Evolutionary conservation across 73 alveolate genomes (phyloP).

Genomic region (Loxodes magnus): DNA sequence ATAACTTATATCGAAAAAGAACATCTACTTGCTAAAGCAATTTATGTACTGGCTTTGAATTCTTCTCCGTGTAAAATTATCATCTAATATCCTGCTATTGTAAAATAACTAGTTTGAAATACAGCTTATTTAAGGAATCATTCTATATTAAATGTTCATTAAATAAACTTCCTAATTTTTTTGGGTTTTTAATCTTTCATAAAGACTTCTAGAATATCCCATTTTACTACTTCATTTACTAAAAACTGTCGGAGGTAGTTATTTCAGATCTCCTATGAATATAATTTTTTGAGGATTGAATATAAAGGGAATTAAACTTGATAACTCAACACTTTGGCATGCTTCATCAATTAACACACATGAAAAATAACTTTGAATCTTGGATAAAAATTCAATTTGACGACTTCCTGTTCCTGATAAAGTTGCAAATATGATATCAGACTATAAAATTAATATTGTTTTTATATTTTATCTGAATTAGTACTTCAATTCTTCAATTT

Average conservation of each 20-base stretch:
- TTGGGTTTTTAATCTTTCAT: slow-evolving; percentile 37
- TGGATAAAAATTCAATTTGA: slow-evolving; percentile 15
- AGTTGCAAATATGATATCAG: slow-evolving; percentile 59
- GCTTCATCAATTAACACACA: slow-evolving; percentile 71
- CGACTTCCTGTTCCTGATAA: slow-evolving; percentile 48
- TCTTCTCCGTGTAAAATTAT: no score
- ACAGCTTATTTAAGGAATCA: slow-evolving; percentile 79
- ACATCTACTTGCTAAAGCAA: no score
- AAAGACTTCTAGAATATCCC: slow-evolving; percentile 33
- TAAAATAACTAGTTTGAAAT: slow-evolving; percentile 70
- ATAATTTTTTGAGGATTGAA: slow-evolving; percentile 35
- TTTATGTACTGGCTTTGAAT: no score
- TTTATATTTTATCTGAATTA: no score
- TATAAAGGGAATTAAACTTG: slow-evolving; percentile 45
- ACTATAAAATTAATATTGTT: no score
- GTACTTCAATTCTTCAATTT: no score
- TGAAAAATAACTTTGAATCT: slow-evolving; percentile 28
- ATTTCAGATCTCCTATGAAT: slow-evolving; percentile 55
- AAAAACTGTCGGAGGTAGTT: slow-evolving; percentile 54
- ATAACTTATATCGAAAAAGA: no score
- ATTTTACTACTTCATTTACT: slow-evolving; percentile 25
- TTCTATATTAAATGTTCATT: slow-evolving; percentile 89
- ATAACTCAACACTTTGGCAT: slow-evolving; percentile 44
- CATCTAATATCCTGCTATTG: slow-evolving; percentile 44
- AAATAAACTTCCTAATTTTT: slow-evolving; percentile 57